These are phyloP conservation scores for Skeletonema grethae DNA, from an alignment of 108 stramenopile genomes.

Conservation along the genomic window DNA sequence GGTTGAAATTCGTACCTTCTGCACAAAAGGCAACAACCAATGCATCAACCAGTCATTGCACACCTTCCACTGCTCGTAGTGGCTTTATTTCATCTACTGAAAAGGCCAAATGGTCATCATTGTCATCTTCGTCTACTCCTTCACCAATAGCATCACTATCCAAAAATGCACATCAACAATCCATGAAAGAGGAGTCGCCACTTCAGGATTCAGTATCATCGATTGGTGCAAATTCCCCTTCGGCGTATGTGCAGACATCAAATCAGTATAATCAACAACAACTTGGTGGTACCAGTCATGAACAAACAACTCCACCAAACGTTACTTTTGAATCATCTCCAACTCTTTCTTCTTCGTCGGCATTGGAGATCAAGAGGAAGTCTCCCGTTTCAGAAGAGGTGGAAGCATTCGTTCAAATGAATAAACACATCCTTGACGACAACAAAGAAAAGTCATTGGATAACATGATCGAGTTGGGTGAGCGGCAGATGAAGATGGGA, in stretches of 20 bases:
- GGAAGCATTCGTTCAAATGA: not conserved
- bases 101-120: not conserved
- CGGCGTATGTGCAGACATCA: not conserved
- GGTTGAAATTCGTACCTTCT: not conserved
- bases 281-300: not conserved
- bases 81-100: not conserved
- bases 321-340: conserved; percentile 5
- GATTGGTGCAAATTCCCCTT: conserved; percentile 1
- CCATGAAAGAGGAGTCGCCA: not conserved
- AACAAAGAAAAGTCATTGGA: conserved; percentile 5
- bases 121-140: not conserved
- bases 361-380: not conserved
- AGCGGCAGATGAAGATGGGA: conserved; percentile 3
- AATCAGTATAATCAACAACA: not conserved
- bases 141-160: not conserved
- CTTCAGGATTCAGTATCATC: conserved; percentile 7
- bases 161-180: not conserved
- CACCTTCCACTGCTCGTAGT: conserved; percentile 9
- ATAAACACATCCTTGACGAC: not conserved
- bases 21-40: not conserved
- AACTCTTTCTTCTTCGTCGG: not conserved
- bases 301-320: not conserved
- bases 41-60: not conserved
- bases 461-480: conserved; percentile 3
- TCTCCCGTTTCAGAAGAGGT: not conserved